Evolutionary conservation across 495 filamentous ascomycete species (phyloP).

Genomic region (Delitschia confertaspora): DNA sequence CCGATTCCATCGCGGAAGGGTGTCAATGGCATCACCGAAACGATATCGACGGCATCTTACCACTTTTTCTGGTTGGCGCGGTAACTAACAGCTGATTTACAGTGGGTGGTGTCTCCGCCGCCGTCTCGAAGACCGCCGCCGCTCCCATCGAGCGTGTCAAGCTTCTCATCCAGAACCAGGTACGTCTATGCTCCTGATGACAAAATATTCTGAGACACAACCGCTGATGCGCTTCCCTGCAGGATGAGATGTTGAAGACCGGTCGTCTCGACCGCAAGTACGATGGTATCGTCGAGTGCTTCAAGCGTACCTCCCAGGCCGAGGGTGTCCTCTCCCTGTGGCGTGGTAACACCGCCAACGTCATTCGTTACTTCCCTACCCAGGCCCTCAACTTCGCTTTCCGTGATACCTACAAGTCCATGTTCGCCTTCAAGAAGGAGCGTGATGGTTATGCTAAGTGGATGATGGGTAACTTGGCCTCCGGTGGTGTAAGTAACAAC

Average conservation of each 20-base stretch:
- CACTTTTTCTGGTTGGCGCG: slow-evolving; percentile 27
- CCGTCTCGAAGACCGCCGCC: slow-evolving; percentile 99
- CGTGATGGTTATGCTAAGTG: slow-evolving; percentile 96
- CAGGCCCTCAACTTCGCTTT: slow-evolving; percentile 99
- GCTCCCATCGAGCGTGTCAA: slow-evolving; percentile 99
- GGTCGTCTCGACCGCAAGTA: slow-evolving; percentile 98
- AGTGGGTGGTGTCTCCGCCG: slow-evolving; percentile 99
- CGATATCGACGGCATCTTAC: slow-evolving; percentile 9
- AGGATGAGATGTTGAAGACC: slow-evolving; percentile 99
- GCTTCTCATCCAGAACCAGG: slow-evolving; percentile 99
- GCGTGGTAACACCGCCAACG: slow-evolving; percentile 99
- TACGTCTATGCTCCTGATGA: slow-evolving; percentile 41
- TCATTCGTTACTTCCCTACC: slow-evolving; percentile 99
- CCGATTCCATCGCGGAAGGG: slow-evolving; percentile 1
- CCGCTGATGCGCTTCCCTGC: slow-evolving; percentile 16
- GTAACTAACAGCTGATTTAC: slow-evolving; percentile 34
- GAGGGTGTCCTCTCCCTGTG: slow-evolving; percentile 85
- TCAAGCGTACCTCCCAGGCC: slow-evolving; percentile 71
- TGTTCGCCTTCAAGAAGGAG: slow-evolving; percentile 99
- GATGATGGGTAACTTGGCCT: slow-evolving; percentile 99
- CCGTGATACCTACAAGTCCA: slow-evolving; percentile 99
- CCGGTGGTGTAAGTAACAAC: slow-evolving; percentile 85
- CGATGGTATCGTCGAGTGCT: slow-evolving; percentile 89
- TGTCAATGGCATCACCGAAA: slow-evolving; percentile 16
- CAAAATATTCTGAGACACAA: too few species aligned